Conservation (phyloP, 805 yeast species). For the Yarrowia deformans region DNA sequence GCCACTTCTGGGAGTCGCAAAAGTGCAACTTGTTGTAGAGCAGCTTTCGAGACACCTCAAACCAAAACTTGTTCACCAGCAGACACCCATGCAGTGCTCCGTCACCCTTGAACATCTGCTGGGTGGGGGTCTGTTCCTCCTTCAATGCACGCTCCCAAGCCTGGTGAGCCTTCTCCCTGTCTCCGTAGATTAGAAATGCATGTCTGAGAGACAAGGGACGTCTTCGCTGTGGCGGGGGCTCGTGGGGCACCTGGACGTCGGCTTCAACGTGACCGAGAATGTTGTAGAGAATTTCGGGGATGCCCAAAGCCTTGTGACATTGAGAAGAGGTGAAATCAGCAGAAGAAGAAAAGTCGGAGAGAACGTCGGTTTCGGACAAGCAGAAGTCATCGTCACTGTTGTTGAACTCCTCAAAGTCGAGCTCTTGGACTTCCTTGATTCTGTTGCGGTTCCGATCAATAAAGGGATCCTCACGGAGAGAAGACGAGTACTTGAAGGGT, state of each 20-base stretch:
- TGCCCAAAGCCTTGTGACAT: slow-evolving; percentile 61
- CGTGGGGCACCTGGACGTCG: slow-evolving; percentile 65
- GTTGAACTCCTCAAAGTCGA: slow-evolving; percentile 33
- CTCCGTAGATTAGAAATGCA: slow-evolving; percentile 70
- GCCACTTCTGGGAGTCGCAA: slow-evolving; percentile 57
- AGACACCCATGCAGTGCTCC: slow-evolving; percentile 63
- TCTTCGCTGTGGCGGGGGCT: slow-evolving; percentile 65
- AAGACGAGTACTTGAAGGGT: slow-evolving; percentile 23
- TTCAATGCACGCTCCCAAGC: slow-evolving; percentile 54
- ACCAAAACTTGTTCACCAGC: slow-evolving; percentile 73
- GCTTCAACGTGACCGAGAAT: slow-evolving; percentile 69
- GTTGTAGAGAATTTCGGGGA: slow-evolving; percentile 75
- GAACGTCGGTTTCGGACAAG: slow-evolving; percentile 23
- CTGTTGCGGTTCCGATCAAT: slow-evolving; percentile 34
- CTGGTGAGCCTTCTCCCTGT: slow-evolving; percentile 56
- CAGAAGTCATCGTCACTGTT: slow-evolving; percentile 26
- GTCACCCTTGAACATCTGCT: slow-evolving; percentile 38
- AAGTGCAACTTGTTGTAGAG: slow-evolving; percentile 66
- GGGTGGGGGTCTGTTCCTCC: slow-evolving; percentile 40
- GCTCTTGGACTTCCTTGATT: slow-evolving; percentile 29
- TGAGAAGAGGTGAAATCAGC: slow-evolving; percentile 19
- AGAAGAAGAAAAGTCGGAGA: slow-evolving; percentile 9
- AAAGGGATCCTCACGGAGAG: slow-evolving; percentile 34
- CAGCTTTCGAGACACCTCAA: slow-evolving; percentile 60
- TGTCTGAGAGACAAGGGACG: slow-evolving; percentile 73